Base-by-base conservation (phyloP, 2,329 filamentous ascomycete species). In the Aspergillus sp. region DNA sequence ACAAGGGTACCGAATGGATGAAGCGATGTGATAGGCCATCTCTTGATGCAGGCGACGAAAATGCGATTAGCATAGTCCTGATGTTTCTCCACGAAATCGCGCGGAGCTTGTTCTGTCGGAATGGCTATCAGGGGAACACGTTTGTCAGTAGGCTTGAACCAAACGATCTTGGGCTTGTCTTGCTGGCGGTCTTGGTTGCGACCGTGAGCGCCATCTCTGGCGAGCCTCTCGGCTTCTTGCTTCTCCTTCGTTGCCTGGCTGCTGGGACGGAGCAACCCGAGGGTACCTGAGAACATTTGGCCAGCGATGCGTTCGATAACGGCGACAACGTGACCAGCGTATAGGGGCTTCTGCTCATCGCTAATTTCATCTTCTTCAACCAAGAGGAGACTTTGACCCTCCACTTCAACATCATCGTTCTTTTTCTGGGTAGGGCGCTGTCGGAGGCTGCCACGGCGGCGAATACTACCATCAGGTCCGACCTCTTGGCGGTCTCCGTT, bases 71-170 rank as follows among this genome's bases (percentile, higher is more conserved):
- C 92, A 69, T 98, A 99, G 30, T 97, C 91, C 75, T 96, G 91
- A 75, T 99, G 95, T 77, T 95, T 96, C 80, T 99, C 95, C 27
- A 99, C 95, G 69, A 99, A 99, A 77, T 98, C 95, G 37, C 92
- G 89, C 19, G 95, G 95, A 8, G 95, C 95, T 78, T 99, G 95
- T 75, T 99, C 95, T 3, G 95, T 99, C 1, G 95, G 95, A 64
- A 99, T 99, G 54, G 95, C 95, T 75, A 99, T 99, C 64, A 99
- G 82, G 50, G 95, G 95, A 48, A 99, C 95, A 71, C 95, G 91
- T 85, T 99, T 98, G 79, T 99, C 95, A 1, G 95, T 99, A 58
- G 95, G 95, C 82, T 99, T 99, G 82, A 99, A 99, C 95, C 95
- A 99, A 42, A 99, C 95, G 77, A 99, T 99, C 86, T 99, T 99